Conservation (phyloP, 2,329 filamentous ascomycete genomes). For the Penicillium olsonii region DNA sequence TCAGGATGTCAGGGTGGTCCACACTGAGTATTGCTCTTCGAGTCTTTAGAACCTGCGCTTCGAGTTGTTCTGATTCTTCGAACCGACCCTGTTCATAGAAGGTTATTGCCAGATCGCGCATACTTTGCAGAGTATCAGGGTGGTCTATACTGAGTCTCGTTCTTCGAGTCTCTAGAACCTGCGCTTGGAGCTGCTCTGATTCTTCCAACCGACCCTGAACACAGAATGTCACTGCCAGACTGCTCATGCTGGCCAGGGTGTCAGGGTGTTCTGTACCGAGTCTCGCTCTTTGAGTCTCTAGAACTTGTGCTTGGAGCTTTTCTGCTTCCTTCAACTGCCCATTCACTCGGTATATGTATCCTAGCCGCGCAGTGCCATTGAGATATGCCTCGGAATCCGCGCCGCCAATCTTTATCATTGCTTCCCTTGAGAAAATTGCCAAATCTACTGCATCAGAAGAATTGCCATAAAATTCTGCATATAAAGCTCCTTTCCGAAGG, state of each 20-base stretch:
- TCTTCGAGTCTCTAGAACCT: neutral
- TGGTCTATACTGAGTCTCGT: neutral
- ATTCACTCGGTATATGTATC: slow-evolving; percentile 18
- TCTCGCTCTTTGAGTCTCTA: neutral
- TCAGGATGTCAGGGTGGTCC: neutral
- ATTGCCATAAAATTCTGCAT: slow-evolving; percentile 3
- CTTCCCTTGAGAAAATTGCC: neutral
- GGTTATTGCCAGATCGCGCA: neutral
- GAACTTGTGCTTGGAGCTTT: neutral
- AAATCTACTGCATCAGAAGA: neutral
- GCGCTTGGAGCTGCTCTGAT: neutral
- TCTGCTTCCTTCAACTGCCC: neutral
- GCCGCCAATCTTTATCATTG: neutral
- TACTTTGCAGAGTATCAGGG: slow-evolving; percentile 1
- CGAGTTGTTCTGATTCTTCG: neutral
- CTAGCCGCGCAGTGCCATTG: slow-evolving; percentile 1
- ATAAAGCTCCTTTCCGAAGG: slow-evolving; percentile 3
- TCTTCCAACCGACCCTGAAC: neutral
- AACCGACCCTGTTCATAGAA: neutral
- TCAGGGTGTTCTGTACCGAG: neutral
- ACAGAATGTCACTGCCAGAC: neutral
- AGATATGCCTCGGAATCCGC: neutral
- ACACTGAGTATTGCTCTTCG: neutral
- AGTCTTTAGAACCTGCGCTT: neutral
- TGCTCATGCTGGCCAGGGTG: neutral